Base-by-base conservation (phyloP, 176 grass and related monocot species). In the Cenchrus purpureus region DNA sequence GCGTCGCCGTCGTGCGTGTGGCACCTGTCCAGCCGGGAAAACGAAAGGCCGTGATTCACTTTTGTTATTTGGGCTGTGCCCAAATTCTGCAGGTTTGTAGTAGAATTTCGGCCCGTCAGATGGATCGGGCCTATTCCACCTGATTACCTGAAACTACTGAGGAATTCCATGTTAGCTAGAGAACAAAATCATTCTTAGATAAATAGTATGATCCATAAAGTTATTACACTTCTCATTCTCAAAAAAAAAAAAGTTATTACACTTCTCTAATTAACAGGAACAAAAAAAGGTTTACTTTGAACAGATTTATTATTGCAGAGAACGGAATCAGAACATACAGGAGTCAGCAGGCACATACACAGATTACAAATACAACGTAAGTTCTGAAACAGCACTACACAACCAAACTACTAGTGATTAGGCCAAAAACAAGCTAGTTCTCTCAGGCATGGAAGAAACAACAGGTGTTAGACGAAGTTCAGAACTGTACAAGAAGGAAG, bases 401-500 rank as follows among this genome's bases (percentile, higher is more conserved):
- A 44, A 82, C 40, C 17, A 4, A 75, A 79, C 73, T 70, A 83
- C 22, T 29, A 0, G 12, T 76, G 72, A 5, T 52, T 5, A 64
- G 29, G 32, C 34, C 70, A 61, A 76, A n/a, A n/a, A n/a, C n/a
- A n/a, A n/a, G n/a, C n/a, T n/a, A n/a, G n/a, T n/a, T 25, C 55
- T 40, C 68, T 63, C 60, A 29, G 73, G 78, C 37, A 48, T 82
- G 25, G 22, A 79, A 65, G 16, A 64, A 71, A 75, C 40, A 73
- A 12, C 25, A 4, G 45, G 17, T 9, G 77, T 71, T 12, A 55
- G 29, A n/a, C 78, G 78, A 72, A 48, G 48, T 28, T 78, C 65
- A 56, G 48, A 90, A 10, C 88, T 87, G 74, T 78, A 75, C 79
- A 85, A 82, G 22, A 44, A 56, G 77, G 73, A 17, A 3, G 4